Conservation (phyloP, 202 grass and related monocot species). For the Schoenoplectus tabernaemontani region DNA sequence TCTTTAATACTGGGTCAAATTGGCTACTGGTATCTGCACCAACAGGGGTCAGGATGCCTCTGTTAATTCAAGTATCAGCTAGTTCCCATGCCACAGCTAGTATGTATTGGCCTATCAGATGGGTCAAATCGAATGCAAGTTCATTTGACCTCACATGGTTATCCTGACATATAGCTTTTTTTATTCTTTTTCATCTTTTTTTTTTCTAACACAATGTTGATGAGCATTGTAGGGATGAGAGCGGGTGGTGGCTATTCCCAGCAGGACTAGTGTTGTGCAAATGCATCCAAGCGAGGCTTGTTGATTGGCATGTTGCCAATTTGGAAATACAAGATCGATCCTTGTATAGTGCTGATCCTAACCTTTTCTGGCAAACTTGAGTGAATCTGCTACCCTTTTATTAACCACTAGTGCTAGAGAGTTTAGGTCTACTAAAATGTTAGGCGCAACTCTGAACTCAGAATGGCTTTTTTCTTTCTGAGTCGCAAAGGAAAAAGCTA, state of each 20-base stretch:
- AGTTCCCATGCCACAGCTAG: background rate
- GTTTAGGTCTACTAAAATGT: conserved; percentile 18
- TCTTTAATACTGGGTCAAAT: background rate
- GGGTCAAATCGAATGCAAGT: too few relatives aligned
- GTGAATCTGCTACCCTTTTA: conserved; percentile 10
- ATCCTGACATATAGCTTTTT: background rate
- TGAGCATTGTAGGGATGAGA: conserved; percentile 75
- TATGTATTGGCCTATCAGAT: too few relatives aligned
- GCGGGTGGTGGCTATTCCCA: conserved; percentile 98
- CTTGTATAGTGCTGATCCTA: conserved; percentile 86
- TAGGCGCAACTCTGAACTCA: conserved; percentile 23
- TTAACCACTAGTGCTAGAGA: conserved; percentile 12
- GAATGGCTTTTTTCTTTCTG: conserved; percentile 22
- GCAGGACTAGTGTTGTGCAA: conserved; percentile 72
- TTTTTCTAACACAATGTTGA: conserved; percentile 1
- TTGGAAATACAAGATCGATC: conserved; percentile 95
- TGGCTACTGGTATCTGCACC: background rate
- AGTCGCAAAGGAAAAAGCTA: conserved; percentile 18
- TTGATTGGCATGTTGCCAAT: conserved; percentile 98
- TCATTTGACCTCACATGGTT: conserved; percentile 2
- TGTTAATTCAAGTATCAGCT: background rate
- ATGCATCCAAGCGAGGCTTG: conserved; percentile 98
- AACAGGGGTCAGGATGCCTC: background rate
- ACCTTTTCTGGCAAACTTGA: conserved; percentile 93
- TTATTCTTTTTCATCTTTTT: background rate